phyloP scores from a whole-genome alignment of 2,329 filamentous ascomycete genomes.

The Plenodomus lindquistii region DNA sequence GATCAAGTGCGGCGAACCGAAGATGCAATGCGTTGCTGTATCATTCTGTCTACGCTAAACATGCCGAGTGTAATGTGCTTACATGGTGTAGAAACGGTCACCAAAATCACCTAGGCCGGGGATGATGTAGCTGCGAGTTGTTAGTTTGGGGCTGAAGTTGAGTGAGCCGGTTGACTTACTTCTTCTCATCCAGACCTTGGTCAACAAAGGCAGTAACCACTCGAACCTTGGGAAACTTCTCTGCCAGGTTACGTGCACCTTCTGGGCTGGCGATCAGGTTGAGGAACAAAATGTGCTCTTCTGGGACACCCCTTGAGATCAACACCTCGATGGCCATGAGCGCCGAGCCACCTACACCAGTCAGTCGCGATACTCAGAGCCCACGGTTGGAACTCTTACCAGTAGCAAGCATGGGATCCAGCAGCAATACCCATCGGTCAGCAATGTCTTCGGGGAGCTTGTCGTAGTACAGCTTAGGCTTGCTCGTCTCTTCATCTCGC shows the following conservation, averaged over 20 bases:
- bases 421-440: slow-evolving; percentile 85
- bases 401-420: slow-evolving; percentile 99
- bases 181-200: slow-evolving; percentile 94
- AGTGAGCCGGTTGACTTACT: slow-evolving; percentile 69
- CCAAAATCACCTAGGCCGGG: slow-evolving; percentile 95
- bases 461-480: slow-evolving; percentile 95
- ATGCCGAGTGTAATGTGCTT: slow-evolving; percentile 20
- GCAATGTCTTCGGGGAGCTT: slow-evolving; percentile 95
- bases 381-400: slow-evolving; percentile 57
- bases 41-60: neutral
- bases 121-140: slow-evolving; percentile 76
- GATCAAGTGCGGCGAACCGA: neutral
- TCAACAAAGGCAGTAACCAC: slow-evolving; percentile 97
- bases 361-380: neutral
- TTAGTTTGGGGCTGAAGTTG: slow-evolving; percentile 8
- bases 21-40: neutral
- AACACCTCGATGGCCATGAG: slow-evolving; percentile 96
- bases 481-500: slow-evolving; percentile 89
- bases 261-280: slow-evolving; percentile 98
- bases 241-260: slow-evolving; percentile 85
- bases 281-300: slow-evolving; percentile 92
- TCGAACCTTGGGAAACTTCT: slow-evolving; percentile 83
- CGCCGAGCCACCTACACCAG: slow-evolving; percentile 77
- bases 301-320: slow-evolving; percentile 85
- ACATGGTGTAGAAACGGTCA: slow-evolving; percentile 93